phyloP scores from a whole-genome alignment of 2,329 filamentous ascomycete species.

The Aspergillus ruber region DNA sequence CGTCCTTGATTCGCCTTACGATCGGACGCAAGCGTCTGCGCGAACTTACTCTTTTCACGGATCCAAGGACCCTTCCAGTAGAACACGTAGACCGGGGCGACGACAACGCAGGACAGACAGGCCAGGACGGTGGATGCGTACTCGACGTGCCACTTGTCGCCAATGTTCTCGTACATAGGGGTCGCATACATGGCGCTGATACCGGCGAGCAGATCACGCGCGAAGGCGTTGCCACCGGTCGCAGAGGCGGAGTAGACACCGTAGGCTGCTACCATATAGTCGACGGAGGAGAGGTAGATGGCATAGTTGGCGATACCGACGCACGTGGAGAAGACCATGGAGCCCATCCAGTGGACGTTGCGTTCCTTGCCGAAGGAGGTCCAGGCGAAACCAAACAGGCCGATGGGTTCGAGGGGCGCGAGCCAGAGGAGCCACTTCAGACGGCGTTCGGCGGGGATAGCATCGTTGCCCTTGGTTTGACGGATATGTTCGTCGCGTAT shows the following conservation, averaged over 20 bases:
- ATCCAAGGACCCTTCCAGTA: slow-evolving; percentile 56
- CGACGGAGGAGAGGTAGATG: slow-evolving; percentile 68
- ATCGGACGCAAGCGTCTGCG: slow-evolving; percentile 46
- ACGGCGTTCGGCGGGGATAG: slow-evolving; percentile 55
- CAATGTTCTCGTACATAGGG: slow-evolving; percentile 58
- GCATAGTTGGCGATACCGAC: slow-evolving; percentile 67
- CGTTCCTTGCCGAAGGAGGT: slow-evolving; percentile 55
- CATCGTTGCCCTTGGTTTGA: slow-evolving; percentile 41
- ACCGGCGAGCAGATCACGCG: slow-evolving; percentile 65
- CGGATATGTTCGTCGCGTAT: slow-evolving; percentile 33
- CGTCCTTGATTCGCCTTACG: slow-evolving; percentile 16
- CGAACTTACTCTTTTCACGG: slow-evolving; percentile 54
- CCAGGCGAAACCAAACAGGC: slow-evolving; percentile 63
- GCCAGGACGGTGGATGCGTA: slow-evolving; percentile 55
- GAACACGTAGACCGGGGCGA: slow-evolving; percentile 56
- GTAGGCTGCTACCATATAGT: slow-evolving; percentile 70
- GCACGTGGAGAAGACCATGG: slow-evolving; percentile 58
- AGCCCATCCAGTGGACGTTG: slow-evolving; percentile 60
- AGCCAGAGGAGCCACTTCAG: slow-evolving; percentile 61
- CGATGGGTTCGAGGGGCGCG: slow-evolving; percentile 56
- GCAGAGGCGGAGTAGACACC: slow-evolving; percentile 66
- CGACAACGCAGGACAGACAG: slow-evolving; percentile 52
- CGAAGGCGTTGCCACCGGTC: slow-evolving; percentile 67
- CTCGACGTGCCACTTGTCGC: slow-evolving; percentile 46
- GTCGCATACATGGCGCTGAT: slow-evolving; percentile 61